A percentile compares a stretch with the other conserved stretches of the same genome.
These are phyloP conservation scores for Boletus tylopilopsis DNA, from an alignment of 768 basidiomycete genomes.

Conservation along the genomic window DNA sequence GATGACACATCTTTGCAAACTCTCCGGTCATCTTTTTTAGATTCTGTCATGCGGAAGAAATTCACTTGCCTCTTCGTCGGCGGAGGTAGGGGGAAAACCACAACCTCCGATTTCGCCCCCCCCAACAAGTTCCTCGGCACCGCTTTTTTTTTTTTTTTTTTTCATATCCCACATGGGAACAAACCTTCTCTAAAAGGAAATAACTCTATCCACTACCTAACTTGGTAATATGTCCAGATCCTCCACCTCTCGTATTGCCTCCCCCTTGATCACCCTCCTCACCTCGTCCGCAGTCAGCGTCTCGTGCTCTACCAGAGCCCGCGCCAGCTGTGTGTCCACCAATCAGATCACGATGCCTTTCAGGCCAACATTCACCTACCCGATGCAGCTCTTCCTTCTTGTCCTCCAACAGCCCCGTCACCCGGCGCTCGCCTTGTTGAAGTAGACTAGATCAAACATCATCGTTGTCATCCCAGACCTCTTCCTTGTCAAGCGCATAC, in stretches of 20 bases:
- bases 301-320: constrained; percentile 92
- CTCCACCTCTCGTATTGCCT: constrained; percentile 67
- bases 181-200: not conserved
- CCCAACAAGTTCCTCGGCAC: not conserved
- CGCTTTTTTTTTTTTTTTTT: not conserved
- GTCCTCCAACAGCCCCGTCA: constrained; percentile 56
- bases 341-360: not conserved
- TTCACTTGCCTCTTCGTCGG: constrained; percentile 38
- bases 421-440: constrained; percentile 65
- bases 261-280: constrained; percentile 76
- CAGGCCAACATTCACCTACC: constrained; percentile 37
- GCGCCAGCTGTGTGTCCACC: constrained; percentile 59
- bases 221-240: constrained; percentile 54
- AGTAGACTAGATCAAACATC: constrained; percentile 46
- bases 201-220: not conserved
- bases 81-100: constrained; percentile 48
- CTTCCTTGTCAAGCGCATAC: constrained; percentile 28
- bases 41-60: constrained; percentile 2
- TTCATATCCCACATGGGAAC: not conserved
- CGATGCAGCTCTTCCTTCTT: constrained; percentile 74
- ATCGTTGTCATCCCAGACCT: too few species aligned
- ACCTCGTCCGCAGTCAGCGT: constrained; percentile 88
- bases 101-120: not conserved
- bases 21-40: not conserved
- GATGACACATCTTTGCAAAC: constrained; percentile 55